Evolutionary conservation across 805 yeast genomes (phyloP).

Genomic region (Lachancea meyersii): DNA sequence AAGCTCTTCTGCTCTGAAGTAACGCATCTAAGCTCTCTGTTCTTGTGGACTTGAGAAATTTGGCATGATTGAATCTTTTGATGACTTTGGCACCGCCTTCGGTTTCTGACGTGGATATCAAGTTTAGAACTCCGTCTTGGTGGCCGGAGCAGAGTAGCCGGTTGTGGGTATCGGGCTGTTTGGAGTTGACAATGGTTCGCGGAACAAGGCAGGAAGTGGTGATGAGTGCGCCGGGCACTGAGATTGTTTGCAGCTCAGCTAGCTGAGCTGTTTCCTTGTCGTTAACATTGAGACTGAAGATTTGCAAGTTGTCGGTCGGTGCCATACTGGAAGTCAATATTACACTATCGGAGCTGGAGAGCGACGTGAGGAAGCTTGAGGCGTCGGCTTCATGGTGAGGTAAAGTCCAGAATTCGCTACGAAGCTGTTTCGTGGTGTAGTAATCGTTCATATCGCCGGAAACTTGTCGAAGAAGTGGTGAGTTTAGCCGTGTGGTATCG

Average conservation of each 20-base stretch:
- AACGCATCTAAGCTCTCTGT: constrained; percentile 14
- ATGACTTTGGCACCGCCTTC: constrained; percentile 62
- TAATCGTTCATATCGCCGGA: constrained; percentile 28
- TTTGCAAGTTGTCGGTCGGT: constrained; percentile 16
- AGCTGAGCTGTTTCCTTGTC: constrained; percentile 8
- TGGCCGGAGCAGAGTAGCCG: constrained; percentile 60
- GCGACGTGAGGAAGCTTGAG: constrained; percentile 10
- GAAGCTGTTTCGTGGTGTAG: constrained; percentile 23
- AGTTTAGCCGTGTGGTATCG: constrained; percentile 17
- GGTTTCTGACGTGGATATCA: constrained; percentile 49
- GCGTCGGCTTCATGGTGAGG: constrained; percentile 10
- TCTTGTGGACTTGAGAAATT: constrained; percentile 41
- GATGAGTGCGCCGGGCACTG: constrained; percentile 24
- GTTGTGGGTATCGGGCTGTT: constrained; percentile 13
- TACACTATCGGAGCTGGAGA: constrained; percentile 14
- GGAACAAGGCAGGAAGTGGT: constrained; percentile 14
- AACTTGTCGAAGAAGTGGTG: constrained; percentile 22
- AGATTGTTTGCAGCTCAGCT: constrained; percentile 19
- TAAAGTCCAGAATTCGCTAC: constrained; percentile 24
- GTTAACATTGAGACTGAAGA: constrained; percentile 9
- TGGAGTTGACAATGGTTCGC: constrained; percentile 4
- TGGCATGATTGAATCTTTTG: constrained; percentile 72
- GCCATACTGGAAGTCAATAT: constrained; percentile 18
- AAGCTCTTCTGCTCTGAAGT: constrained; percentile 13
- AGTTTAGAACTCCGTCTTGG: constrained; percentile 64